Conservation (phyloP, 2,329 filamentous ascomycete genomes). For the Xenoacremonium recifei region DNA sequence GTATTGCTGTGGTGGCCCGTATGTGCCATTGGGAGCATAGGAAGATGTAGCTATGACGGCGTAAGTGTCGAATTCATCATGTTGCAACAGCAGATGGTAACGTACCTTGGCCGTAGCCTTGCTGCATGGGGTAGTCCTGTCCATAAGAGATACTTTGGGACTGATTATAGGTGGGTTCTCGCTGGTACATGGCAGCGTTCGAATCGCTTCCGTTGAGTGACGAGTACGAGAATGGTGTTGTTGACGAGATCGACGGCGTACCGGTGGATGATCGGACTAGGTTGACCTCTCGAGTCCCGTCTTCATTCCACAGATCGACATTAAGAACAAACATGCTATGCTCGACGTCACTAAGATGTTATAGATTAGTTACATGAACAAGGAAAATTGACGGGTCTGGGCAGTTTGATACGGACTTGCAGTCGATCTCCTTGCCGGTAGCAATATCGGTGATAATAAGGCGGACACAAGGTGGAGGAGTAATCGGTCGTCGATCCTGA, state of each 20-base stretch:
- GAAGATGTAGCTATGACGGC: no score
- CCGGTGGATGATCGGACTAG: constrained; percentile 63
- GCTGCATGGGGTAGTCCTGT: constrained; percentile 31
- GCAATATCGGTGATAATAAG: constrained; percentile 73
- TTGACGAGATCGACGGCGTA: constrained; percentile 76
- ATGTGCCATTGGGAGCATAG: constrained; percentile 32
- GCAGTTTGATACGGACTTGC: constrained; percentile 60
- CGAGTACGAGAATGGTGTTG: constrained; percentile 73
- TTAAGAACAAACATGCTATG: constrained; percentile 54
- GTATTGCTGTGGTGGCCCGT: constrained; percentile 37
- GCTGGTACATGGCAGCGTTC: constrained; percentile 26
- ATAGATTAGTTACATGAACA: background rate
- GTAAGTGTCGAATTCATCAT: no score
- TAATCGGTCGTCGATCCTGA: constrained; percentile 96
- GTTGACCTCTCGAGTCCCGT: constrained; percentile 63
- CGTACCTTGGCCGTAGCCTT: constrained; percentile 33
- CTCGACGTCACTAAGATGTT: constrained; percentile 32
- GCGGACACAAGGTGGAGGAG: constrained; percentile 87
- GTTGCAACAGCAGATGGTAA: background rate
- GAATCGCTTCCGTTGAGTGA: constrained; percentile 39
- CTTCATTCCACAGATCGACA: constrained; percentile 67
- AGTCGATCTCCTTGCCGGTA: constrained; percentile 79
- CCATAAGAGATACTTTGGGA: constrained; percentile 29
- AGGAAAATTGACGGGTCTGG: constrained; percentile 8
- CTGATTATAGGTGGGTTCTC: constrained; percentile 30